phyloP scores from a whole-genome alignment of 306 rosid species.

The Castanopsis chinensis region DNA sequence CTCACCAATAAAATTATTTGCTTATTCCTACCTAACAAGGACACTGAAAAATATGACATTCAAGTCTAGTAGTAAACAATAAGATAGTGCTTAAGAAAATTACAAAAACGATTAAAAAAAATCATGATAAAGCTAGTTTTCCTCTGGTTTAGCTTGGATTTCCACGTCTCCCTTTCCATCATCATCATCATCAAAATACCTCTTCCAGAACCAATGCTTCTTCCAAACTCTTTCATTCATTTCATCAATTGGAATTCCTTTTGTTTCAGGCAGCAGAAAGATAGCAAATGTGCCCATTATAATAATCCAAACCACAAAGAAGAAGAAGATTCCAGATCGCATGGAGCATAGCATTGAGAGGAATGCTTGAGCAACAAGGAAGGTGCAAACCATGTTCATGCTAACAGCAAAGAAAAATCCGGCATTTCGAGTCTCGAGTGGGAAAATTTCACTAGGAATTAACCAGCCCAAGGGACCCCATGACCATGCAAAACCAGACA shows the following conservation, averaged over 20 bases:
- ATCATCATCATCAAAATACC: neutral
- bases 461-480: constrained; percentile 43
- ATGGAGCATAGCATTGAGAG: constrained; percentile 32
- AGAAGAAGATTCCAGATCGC: constrained; percentile 30
- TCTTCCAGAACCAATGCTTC: constrained; percentile 45
- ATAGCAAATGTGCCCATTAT: neutral
- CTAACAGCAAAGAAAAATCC: constrained; percentile 33
- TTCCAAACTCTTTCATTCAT: constrained; percentile 36
- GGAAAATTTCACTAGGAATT: constrained; percentile 35
- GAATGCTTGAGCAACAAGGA: constrained; percentile 34
- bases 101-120: neutral
- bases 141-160: neutral
- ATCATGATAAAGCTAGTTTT: neutral
- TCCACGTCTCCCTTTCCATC: neutral
- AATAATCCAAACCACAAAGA: constrained; percentile 26
- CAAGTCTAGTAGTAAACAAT: neutral
- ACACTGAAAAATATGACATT: neutral
- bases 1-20: neutral
- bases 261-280: constrained; percentile 34
- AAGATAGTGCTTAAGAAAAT: neutral
- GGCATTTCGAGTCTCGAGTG: constrained; percentile 23
- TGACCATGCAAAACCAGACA: constrained; percentile 38
- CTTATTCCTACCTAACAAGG: neutral
- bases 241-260: constrained; percentile 36
- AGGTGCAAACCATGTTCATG: constrained; percentile 38